Evolutionary conservation across 2,329 filamentous ascomycete species (phyloP).

Genomic region (Penicillium concentricum): DNA sequence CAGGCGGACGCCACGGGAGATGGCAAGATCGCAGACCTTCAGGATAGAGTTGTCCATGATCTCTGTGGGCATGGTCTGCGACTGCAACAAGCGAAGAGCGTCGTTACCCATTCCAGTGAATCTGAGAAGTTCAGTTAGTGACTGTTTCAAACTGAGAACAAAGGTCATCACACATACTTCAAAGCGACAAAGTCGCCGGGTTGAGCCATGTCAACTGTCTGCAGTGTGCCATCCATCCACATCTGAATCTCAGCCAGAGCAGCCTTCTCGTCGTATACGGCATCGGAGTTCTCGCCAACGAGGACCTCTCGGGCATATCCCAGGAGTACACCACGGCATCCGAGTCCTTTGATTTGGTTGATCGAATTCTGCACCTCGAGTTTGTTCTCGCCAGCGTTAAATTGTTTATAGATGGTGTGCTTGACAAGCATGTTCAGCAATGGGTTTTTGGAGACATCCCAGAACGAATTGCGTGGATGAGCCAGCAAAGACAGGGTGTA

Average conservation of each 20-base stretch:
- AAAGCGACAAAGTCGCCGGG: slow-evolving; percentile 54
- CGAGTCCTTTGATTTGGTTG: slow-evolving; percentile 47
- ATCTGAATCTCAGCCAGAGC: slow-evolving; percentile 36
- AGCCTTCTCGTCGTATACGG: slow-evolving; percentile 30
- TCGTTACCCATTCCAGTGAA: slow-evolving; percentile 51
- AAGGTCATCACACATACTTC: slow-evolving; percentile 39
- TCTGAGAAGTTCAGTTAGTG: slow-evolving; percentile 18
- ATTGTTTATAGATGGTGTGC: slow-evolving; percentile 56
- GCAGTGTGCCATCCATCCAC: slow-evolving; percentile 55
- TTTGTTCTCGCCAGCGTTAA: slow-evolving; percentile 55
- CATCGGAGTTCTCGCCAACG: slow-evolving; percentile 38
- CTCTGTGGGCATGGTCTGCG: slow-evolving; percentile 39
- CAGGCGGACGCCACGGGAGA: slow-evolving; percentile 45
- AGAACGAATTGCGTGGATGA: slow-evolving; percentile 43
- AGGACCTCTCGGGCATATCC: slow-evolving; percentile 58
- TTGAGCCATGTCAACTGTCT: slow-evolving; percentile 54
- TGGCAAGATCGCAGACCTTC: slow-evolving; percentile 45
- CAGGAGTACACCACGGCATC: slow-evolving; percentile 55
- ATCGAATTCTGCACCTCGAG: slow-evolving; percentile 49
- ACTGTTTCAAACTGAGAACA: not conserved
- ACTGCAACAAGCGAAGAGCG: slow-evolving; percentile 43
- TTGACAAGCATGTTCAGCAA: slow-evolving; percentile 47
- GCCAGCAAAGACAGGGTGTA: slow-evolving; percentile 62
- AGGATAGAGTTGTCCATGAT: slow-evolving; percentile 45
- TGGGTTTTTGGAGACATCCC: slow-evolving; percentile 51